Base-by-base conservation (phyloP, 2,329 filamentous ascomycete genomes). In the Rutstroemia sp. region DNA sequence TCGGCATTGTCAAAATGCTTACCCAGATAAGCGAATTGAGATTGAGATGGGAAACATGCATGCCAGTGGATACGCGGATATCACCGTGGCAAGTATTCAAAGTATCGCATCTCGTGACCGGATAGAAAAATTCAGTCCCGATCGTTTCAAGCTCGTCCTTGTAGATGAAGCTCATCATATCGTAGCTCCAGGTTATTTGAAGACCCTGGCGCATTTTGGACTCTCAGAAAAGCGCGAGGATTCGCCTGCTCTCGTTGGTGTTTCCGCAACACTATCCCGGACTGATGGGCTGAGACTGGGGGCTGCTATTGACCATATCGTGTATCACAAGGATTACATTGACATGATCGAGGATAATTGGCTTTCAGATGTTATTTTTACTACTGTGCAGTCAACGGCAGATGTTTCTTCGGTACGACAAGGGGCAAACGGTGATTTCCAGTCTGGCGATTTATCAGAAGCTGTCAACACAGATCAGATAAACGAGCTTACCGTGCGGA, bases 131-230 rank as follows among this genome's bases (percentile, higher is more conserved):
- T 97, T 92, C 65, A 82, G 95, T 62, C 88, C 91, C 0, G 71
- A 71, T 0, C 76, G 75, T 7, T 97, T 92, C 76, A 99, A 99
- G 72, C 81, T 99, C 0, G 75, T 99, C 0, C 78, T 99, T 2
- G 92, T 99, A 4, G 94, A 99, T 62, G 94, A 99, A 72, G 94
- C 92, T 4, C 94, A 99, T 70, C 94, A 99, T 71, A 95, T 97
- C 53, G 92, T 96, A 46, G 88, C 94, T 0, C 78, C 82, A 2
- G 83, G 84, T 7, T 97, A 97, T 67, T 77, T 95, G 60, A 78
- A 80, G 44, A 79, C 84, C 0, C 75, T 99, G 48, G 75, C 79
- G n/a, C 83, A 97, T 70, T 95, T 99, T 69, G 82, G 85, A 0
- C 78, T 95, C 61, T 75, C 77, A 12, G 72, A 82, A 54, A 65